A percentile compares a stretch with the other conserved stretches of the same genome.
Conservation (phyloP, 768 basidiomycete genomes). For the Lactifluus echinatus region DNA sequence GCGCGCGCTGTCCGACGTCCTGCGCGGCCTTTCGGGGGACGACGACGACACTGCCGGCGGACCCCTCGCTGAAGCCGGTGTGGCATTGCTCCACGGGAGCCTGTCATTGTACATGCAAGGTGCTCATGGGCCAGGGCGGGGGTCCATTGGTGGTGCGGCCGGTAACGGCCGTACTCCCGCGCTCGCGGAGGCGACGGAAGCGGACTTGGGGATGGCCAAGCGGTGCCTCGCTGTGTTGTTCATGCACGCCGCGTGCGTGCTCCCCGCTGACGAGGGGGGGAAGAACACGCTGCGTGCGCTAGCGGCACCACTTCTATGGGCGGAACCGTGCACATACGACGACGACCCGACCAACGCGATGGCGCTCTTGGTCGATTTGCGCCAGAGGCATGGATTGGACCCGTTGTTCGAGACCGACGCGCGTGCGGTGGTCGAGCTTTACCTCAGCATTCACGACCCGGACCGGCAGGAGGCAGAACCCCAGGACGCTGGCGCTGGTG, state of each 20-base stretch:
- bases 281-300: constrained; percentile 1
- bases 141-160: not conserved
- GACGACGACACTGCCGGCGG: not conserved
- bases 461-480: not conserved
- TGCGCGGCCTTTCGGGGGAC: not conserved
- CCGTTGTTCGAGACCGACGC: not conserved
- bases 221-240: constrained; percentile 6
- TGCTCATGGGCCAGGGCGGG: not conserved
- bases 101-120: not conserved
- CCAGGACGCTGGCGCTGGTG: not conserved
- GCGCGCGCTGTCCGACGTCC: not conserved
- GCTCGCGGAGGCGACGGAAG: not conserved
- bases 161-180: too few relatives aligned
- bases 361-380: not conserved
- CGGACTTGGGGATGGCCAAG: constrained; percentile 5
- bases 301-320: not conserved
- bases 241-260: constrained; percentile 9
- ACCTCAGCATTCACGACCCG: not conserved
- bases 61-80: not conserved
- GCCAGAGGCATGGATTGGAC: not conserved
- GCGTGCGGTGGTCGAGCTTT: not conserved
- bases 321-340: not conserved
- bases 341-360: not conserved
- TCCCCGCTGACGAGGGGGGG: not conserved
- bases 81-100: not conserved